These are phyloP conservation scores for Mycena haematopus DNA, from an alignment of 768 basidiomycete species.

Conservation along the genomic window DNA sequence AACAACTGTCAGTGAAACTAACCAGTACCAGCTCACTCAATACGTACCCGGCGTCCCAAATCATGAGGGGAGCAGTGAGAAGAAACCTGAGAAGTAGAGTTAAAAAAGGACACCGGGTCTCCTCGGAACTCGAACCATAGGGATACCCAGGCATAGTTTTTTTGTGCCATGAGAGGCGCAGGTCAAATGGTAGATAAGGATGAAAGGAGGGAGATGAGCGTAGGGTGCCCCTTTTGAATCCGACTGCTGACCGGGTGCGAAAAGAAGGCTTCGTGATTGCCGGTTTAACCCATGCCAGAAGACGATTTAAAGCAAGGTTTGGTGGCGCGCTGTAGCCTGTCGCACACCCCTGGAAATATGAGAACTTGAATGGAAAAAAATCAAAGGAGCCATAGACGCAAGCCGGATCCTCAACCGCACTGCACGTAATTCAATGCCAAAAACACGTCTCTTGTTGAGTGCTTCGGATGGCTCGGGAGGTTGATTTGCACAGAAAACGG, in stretches of 20 bases:
- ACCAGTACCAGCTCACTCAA: too few species aligned
- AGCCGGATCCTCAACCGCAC: slow-evolving; percentile 12
- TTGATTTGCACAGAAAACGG: slow-evolving; percentile 22
- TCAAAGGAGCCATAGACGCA: background rate
- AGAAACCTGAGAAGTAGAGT: slow-evolving; percentile 47
- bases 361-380: slow-evolving; percentile 17
- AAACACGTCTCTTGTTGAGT: slow-evolving; percentile 3
- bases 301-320: slow-evolving; percentile 21
- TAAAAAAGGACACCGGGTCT: background rate
- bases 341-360: slow-evolving; percentile 19
- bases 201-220: slow-evolving; percentile 12
- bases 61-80: slow-evolving; percentile 61
- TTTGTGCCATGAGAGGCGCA: slow-evolving; percentile 22
- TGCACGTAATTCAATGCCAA: slow-evolving; percentile 11
- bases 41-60: slow-evolving; percentile 73
- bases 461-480: slow-evolving; percentile 16
- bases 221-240: slow-evolving; percentile 25
- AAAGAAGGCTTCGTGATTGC: slow-evolving; percentile 31
- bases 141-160: slow-evolving; percentile 53
- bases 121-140: slow-evolving; percentile 40
- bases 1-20: slow-evolving; percentile 1
- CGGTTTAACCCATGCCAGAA: slow-evolving; percentile 26
- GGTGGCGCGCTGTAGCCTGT: slow-evolving; percentile 19
- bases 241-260: slow-evolving; percentile 27
- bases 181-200: background rate